A percentile compares a stretch with the other conserved stretches of the same genome.
These are phyloP conservation scores for Auricularia heimuer DNA, from an alignment of 768 basidiomycete species.

Conservation along the genomic window DNA sequence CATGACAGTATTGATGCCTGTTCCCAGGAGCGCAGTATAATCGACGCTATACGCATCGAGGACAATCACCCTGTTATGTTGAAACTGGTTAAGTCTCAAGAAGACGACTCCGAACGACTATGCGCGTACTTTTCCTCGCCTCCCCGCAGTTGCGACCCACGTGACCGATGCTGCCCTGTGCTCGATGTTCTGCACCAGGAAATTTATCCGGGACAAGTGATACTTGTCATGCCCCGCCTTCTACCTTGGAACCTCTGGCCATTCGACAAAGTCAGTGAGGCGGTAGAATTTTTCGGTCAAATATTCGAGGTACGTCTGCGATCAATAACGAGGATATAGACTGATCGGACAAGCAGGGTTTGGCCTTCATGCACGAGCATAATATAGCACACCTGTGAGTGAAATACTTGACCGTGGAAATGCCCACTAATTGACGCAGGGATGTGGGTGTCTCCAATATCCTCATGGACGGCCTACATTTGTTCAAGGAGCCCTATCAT, in stretches of 20 bases:
- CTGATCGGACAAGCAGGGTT: constrained; percentile 15
- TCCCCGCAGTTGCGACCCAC: constrained; percentile 13
- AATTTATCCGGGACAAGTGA: constrained; percentile 7
- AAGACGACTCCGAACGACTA: constrained; percentile 20
- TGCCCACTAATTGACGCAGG: constrained; percentile 12
- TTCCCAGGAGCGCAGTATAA: constrained; percentile 1
- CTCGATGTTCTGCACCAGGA: constrained; percentile 13
- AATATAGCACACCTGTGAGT: constrained; percentile 16
- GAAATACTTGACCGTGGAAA: too few species aligned
- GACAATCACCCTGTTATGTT: constrained; percentile 23
- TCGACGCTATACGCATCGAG: constrained; percentile 21
- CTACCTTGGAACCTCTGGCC: constrained; percentile 19
- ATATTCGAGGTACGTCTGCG: constrained; percentile 14
- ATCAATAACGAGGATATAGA: too few species aligned
- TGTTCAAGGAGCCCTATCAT: constrained; percentile 14
- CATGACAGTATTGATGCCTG: too few species aligned
- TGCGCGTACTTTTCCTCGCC: constrained; percentile 10
- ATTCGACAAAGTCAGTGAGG: constrained; percentile 28
- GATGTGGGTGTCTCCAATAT: constrained; percentile 11
- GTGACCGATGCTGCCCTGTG: constrained; percentile 29
- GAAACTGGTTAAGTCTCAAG: constrained; percentile 16
- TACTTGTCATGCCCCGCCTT: constrained; percentile 28
- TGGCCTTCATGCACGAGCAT: constrained; percentile 30
- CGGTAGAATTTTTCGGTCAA: constrained; percentile 23
- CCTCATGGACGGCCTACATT: constrained; percentile 12